Conservation (phyloP, 106 monocot genomes). For the Posidonia australis region DNA sequence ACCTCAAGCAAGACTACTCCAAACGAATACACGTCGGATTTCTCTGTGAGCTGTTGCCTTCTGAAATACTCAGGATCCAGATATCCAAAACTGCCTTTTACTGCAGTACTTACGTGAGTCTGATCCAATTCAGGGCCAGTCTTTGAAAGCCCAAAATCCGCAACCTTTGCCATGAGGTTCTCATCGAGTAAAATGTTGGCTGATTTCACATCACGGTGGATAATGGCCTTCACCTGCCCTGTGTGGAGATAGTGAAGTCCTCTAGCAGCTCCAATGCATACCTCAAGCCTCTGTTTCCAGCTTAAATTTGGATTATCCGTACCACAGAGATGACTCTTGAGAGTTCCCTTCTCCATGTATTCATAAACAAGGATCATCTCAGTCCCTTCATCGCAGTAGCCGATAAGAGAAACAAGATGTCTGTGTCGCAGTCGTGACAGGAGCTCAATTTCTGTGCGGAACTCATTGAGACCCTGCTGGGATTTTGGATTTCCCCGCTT, state of each 20-base stretch:
- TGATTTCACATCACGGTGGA: slow-evolving; percentile 55
- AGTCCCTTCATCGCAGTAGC: slow-evolving; percentile 43
- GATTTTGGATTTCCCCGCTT: slow-evolving; percentile 54
- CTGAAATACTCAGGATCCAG: slow-evolving; percentile 48
- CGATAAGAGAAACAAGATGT: slow-evolving; percentile 53
- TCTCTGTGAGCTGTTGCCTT: slow-evolving; percentile 32
- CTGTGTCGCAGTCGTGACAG: slow-evolving; percentile 44
- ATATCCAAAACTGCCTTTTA: slow-evolving; percentile 53
- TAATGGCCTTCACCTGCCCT: slow-evolving; percentile 30
- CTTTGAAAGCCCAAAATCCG: slow-evolving; percentile 54
- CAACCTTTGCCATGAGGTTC: slow-evolving; percentile 38
- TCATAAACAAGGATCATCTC: slow-evolving; percentile 73
- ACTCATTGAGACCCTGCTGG: slow-evolving; percentile 48
- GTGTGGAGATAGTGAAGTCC: slow-evolving; percentile 59
- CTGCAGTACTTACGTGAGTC: slow-evolving; percentile 44
- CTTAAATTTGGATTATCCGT: slow-evolving; percentile 11
- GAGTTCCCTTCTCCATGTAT: slow-evolving; percentile 61
- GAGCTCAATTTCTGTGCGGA: slow-evolving; percentile 49
- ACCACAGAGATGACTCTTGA: slow-evolving; percentile 53
- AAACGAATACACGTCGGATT: slow-evolving; percentile 50
- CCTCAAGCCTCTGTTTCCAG: slow-evolving; percentile 45
- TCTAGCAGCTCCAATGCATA: slow-evolving; percentile 36
- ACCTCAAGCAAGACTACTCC: slow-evolving; percentile 43
- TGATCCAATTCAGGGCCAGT: slow-evolving; percentile 32
- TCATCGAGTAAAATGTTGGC: slow-evolving; percentile 46